Base-by-base conservation (phyloP, 1,284 basidiomycete genomes). In the Rhodotorula mucilaginosa region DNA sequence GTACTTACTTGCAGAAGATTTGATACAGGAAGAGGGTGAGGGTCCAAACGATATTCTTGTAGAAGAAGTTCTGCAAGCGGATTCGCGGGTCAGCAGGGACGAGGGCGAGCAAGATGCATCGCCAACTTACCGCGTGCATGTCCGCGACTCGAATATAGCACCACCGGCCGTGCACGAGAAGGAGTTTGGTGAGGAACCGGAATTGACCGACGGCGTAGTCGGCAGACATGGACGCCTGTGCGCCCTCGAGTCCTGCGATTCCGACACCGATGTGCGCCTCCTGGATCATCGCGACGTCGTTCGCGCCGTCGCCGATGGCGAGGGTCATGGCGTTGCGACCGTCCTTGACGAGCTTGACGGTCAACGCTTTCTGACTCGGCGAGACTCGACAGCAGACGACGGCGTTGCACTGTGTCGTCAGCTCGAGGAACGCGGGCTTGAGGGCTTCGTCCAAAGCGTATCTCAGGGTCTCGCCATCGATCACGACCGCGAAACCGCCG, bases 131-230 rank as follows among this genome's bases (percentile, higher is more conserved):
- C 46, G 34, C 68, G 63, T 23, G 70, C 75, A 78, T 82, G 80
- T 97, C 93, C n/a, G 95, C 93, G 57, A 98, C 86, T 58, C 95
- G 90, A 78, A 94, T 89, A 82, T 98, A 97, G 49, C 92, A 95
- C 94, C 95, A 96, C 56, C 93, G 88, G 8, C 95, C 95, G 79
- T 98, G 95, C 5, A 97, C 96, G 70, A 99, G 86, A 23, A 99
- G 84, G 56, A 98, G 83, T 80, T 94, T 92, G 2, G 93, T 96
- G 70, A 98, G 82, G 84, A 77, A 98, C 66, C 95, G 85, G 85
- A 99, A 99, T 80, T 98, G 96, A 3, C 93, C 95, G 83, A 98
- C 95, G 1, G 95, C 95, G 78, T 97, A 98, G 82, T 98, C 96
- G 21, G 96, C 94, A 31, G 93, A 97, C 94, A 98, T 98, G 58